Base-by-base conservation (phyloP, 495 filamentous ascomycete species). In the Terfezia claveryi region DNA sequence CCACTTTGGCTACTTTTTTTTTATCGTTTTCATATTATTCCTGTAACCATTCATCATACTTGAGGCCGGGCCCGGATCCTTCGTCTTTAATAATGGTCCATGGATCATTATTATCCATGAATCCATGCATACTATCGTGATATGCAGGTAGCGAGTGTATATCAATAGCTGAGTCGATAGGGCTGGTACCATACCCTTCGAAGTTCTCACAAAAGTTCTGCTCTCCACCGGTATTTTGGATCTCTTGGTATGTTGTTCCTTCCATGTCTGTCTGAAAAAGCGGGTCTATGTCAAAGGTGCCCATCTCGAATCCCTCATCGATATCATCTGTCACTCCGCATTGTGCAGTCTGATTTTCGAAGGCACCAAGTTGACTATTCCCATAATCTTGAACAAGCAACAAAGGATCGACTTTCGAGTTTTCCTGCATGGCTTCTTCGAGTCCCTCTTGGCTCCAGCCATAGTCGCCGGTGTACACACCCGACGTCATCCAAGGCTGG, bases 341-440 rank as follows among this genome's bases (percentile, higher is more conserved):
- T 16, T 59, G 51, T 12, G 52, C 38, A 36, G 41, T 37, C 16
- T 64, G 36, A 44, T 55, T 46, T 51, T 59, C 38, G 17, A 50
- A 36, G 37, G 32, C 23, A 56, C 60, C 23, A 37, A 9, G 54
- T 46, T 56, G 49, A 32, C 17, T 49, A 16, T 53, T 38, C 16
- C 23, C 50, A 23, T 50, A 7, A 41, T 61, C 58, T 17, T 54
- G 46, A 12, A 37, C 59, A 1, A 66, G 57, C 27, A 68, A 59
- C 23, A 55, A 44, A 27, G 66, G 66, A 50, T 68, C 66, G 53
- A 68, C 63, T 55, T 68, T 63, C 38, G 59, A 66, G 36, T 62
- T 59, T 54, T 68, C 66, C 17, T 57, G 41, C 41, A 46, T 46
- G 12, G 8, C 41, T 14, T 46, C 41, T 46, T 46, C 41, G 2